Evolutionary conservation across 495 filamentous ascomycete genomes (phyloP).

Genomic region (Trichoderma orchidacearum): DNA sequence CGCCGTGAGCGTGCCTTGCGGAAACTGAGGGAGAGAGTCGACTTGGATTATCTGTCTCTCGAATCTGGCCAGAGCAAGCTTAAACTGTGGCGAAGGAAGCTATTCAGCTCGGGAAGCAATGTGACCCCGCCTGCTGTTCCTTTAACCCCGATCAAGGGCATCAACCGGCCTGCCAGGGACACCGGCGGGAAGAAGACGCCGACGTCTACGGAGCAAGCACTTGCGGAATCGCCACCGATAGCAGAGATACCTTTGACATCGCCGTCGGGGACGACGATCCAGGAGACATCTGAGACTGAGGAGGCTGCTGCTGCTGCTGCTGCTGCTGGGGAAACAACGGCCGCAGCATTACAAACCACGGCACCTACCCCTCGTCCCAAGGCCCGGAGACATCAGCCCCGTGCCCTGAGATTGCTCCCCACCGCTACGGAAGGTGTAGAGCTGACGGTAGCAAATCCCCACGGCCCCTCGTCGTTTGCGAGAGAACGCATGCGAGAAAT

Average conservation of each 20-base stretch:
- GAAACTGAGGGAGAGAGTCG: conserved; percentile 18
- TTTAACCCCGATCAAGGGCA: conserved; percentile 5
- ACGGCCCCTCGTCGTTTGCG: conserved; percentile 5
- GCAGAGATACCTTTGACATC: background rate
- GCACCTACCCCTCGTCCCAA: background rate
- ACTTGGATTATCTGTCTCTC: conserved; percentile 7
- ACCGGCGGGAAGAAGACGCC: background rate
- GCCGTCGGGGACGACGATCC: background rate
- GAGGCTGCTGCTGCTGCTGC: too few species aligned
- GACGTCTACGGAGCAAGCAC: background rate
- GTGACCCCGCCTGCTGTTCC: background rate
- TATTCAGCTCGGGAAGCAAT: conserved; percentile 5
- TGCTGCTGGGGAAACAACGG: background rate
- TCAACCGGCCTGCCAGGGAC: background rate
- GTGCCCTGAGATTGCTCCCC: background rate
- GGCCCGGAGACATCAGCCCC: conserved; percentile 1
- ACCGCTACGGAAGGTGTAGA: background rate
- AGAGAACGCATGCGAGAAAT: conserved; percentile 18
- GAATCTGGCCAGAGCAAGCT: conserved; percentile 3
- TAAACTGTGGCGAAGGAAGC: conserved; percentile 5
- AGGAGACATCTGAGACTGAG: background rate
- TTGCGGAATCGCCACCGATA: background rate
- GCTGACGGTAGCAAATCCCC: background rate
- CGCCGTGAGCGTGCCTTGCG: conserved; percentile 50
- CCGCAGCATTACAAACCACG: background rate